Conservation (phyloP, 2,329 filamentous ascomycete species). For the Epichloe typhina region DNA sequence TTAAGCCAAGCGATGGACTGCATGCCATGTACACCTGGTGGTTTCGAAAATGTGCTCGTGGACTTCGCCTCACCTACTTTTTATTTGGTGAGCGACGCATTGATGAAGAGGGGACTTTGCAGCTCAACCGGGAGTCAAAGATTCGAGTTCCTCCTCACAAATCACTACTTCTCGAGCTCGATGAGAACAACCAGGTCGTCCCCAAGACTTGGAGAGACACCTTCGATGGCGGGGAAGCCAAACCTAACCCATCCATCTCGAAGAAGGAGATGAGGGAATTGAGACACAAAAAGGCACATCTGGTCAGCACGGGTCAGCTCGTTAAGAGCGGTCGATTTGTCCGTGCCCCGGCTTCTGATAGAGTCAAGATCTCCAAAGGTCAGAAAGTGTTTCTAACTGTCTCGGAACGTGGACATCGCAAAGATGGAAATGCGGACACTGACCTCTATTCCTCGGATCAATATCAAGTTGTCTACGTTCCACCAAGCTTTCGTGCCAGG, state of each 20-base stretch:
- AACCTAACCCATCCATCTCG: conserved; percentile 24
- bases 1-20: conserved; percentile 74
- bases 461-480: conserved; percentile 66
- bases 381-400: conserved; percentile 64
- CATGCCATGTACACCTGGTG: conserved; percentile 90
- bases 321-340: conserved; percentile 69
- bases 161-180: conserved; percentile 33
- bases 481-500: conserved; percentile 68
- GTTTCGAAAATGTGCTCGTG: conserved; percentile 76
- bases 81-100: conserved; percentile 71
- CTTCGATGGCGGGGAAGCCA: conserved; percentile 34
- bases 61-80: conserved; percentile 76
- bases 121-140: conserved; percentile 26
- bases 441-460: conserved; percentile 43
- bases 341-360: conserved; percentile 85
- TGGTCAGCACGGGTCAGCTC: conserved; percentile 41
- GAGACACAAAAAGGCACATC: conserved; percentile 27
- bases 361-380: conserved; percentile 85
- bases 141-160: conserved; percentile 23
- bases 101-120: conserved; percentile 67
- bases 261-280: conserved; percentile 23
- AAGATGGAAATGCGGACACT: conserved; percentile 38
- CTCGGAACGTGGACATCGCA: conserved; percentile 51
- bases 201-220: conserved; percentile 46
- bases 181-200: conserved; percentile 27